Conservation (phyloP, 805 yeast species). For the Pichia nakasei region DNA sequence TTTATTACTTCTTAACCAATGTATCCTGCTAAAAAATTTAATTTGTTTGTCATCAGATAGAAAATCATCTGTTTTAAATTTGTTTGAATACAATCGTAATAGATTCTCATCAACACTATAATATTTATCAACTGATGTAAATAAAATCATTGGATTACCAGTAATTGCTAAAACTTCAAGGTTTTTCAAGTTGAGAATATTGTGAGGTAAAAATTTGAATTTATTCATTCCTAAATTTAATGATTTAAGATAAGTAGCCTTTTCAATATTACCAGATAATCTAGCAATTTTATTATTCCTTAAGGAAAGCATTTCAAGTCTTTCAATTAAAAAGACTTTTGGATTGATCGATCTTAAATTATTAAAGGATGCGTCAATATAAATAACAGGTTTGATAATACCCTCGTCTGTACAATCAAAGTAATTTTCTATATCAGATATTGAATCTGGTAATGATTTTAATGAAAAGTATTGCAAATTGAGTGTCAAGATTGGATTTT, state of each 20-base stretch:
- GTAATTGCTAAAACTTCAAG: conserved; percentile 37
- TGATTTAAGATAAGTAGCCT: conserved; percentile 35
- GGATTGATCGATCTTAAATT: conserved; percentile 40
- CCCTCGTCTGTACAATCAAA: conserved; percentile 27
- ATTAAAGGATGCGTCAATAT: conserved; percentile 45
- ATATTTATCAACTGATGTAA: conserved; percentile 12
- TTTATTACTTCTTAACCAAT: conserved; percentile 22
- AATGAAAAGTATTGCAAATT: conserved; percentile 40
- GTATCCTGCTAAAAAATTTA: conserved; percentile 20
- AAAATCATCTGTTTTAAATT: background rate
- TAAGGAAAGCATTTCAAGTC: conserved; percentile 42
- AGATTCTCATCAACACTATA: conserved; percentile 15
- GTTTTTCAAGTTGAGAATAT: conserved; percentile 37
- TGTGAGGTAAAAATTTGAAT: conserved; percentile 42
- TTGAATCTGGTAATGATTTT: conserved; percentile 45
- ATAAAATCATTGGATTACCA: conserved; percentile 35
- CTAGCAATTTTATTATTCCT: conserved; percentile 40
- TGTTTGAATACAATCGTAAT: conserved; percentile 15
- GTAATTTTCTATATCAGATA: conserved; percentile 50
- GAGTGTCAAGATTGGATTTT: conserved; percentile 32
- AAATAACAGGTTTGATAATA: conserved; percentile 30
- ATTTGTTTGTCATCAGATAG: conserved; percentile 11
- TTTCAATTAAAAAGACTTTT: conserved; percentile 40
- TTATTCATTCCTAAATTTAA: conserved; percentile 45
- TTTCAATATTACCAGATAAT: conserved; percentile 40